Conservation (phyloP, 75 land plant genomes). For the Cupressus sempervirens region DNA sequence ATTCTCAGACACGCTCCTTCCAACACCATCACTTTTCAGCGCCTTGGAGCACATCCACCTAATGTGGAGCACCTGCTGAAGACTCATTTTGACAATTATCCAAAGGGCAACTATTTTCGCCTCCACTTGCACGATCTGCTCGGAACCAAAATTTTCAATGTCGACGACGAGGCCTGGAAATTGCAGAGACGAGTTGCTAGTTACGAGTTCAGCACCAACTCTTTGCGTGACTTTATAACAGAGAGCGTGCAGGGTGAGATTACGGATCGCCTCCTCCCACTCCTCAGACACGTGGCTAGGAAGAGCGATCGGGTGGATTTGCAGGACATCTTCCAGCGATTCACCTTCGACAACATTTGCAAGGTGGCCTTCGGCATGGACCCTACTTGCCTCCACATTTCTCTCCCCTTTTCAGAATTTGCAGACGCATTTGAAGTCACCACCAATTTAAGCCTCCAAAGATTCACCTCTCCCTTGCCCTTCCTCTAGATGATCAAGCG, state of each 20-base stretch:
- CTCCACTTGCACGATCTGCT: conserved; percentile 30
- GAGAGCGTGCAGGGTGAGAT: conserved; percentile 31
- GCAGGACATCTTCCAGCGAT: no score
- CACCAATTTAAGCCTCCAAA: no score
- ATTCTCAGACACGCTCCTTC: conserved; percentile 41
- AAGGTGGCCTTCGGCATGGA: no score
- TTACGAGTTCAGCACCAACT: conserved; percentile 43
- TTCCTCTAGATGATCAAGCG: no score
- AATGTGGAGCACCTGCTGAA: conserved; percentile 73
- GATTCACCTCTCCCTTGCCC: no score
- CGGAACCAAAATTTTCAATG: conserved; percentile 65
- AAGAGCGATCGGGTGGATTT: no score
- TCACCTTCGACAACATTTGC: no score
- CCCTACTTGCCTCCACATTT: no score
- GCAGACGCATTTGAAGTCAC: no score
- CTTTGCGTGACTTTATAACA: conserved; percentile 37
- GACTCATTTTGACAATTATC: conserved; percentile 54
- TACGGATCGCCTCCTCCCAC: conserved; percentile 35
- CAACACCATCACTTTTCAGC: conserved; percentile 38
- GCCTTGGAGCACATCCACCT: conserved; percentile 30
- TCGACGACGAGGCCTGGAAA: conserved; percentile 51
- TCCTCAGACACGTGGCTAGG: conserved; percentile 20
- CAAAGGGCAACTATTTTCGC: conserved; percentile 45
- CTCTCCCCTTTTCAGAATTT: no score
- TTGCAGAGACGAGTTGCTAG: conserved; percentile 63